Base-by-base conservation (phyloP, 495 filamentous ascomycete genomes). In the Aspergillus sparsus region DNA sequence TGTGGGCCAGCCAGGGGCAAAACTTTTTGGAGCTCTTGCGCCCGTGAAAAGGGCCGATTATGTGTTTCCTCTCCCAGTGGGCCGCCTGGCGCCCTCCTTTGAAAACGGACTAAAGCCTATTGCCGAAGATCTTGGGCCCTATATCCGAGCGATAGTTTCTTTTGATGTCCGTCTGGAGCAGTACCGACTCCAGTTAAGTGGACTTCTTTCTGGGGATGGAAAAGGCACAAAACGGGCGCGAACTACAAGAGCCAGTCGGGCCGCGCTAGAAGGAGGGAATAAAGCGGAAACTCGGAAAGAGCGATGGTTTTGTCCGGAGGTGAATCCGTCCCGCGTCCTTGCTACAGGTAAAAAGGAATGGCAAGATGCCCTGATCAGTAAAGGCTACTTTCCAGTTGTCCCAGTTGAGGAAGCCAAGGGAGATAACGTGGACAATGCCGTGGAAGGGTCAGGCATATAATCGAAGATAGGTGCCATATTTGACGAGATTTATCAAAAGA, bases 191-290 rank as follows among this genome's bases (percentile, higher is more conserved):
- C 81, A 80, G 13, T 67, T 90, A 3, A 86, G 86, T 59, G 84
- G 74, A 12, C 66, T 93, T 2, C 70, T 92, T 15, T 83, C 83
- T 39, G 73, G 78, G 35, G 81, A 79, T 13, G 81, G 76, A 3
- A 77, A 72, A 27, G 67, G 67, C 8, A 74, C 76, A 11, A 93
- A 92, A 70, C 81, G 84, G 15, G 80, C 85, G 66, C 77, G 94
- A 27, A 93, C 81, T 0, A 97, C 94, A 0, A 76, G 92, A 44
- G 84, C 91, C 18, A 89, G 90, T 32, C 83, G 92, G 39, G 89
- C 89, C 11, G 95, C 93, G 0, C 78, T 93, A 0, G 92, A 96
- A 65, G 93, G 92, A 15, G 87, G 91, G 1, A 80, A 80, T 46
- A 85, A 94, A 64, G 82, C 85, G 39, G 85, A 79, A 2, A 90